phyloP scores from a whole-genome alignment of 148 eudicot genomes.

The Silene uniflora region DNA sequence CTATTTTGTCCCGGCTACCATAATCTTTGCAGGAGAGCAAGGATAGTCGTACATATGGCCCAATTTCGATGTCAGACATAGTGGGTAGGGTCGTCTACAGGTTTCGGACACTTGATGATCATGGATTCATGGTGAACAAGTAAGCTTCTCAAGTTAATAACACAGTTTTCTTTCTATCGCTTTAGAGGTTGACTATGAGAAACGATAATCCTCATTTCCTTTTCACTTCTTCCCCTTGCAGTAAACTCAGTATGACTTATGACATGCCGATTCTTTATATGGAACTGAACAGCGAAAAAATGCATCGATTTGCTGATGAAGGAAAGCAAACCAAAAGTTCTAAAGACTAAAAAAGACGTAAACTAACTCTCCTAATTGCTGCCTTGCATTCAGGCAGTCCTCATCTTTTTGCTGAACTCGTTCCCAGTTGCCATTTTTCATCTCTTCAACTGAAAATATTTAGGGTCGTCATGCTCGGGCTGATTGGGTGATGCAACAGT shows the following conservation, averaged over 20 bases:
- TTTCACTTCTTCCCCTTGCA: conserved; percentile 10
- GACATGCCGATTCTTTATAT: conserved; percentile 15
- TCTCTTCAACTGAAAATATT: no score
- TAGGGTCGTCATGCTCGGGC: no score
- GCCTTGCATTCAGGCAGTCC: no score
- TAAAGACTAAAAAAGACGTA: not conserved
- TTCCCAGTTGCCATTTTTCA: no score
- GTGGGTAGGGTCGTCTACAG: conserved; percentile 27
- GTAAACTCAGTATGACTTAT: conserved; percentile 7
- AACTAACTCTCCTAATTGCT: not conserved
- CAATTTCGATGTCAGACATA: conserved; percentile 21
- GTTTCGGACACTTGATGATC: conserved; percentile 1
- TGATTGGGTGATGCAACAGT: no score
- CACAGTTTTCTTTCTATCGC: not conserved
- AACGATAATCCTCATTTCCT: no score
- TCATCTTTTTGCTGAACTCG: no score
- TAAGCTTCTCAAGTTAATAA: conserved; percentile 12
- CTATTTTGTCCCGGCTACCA: not conserved
- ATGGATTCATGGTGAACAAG: conserved; percentile 20
- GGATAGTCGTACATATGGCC: conserved; percentile 29
- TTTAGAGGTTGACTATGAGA: not conserved
- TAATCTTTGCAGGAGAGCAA: conserved; percentile 22
- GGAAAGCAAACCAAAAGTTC: conserved; percentile 8
- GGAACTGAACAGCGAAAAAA: not conserved
- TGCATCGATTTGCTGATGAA: not conserved